Percentiles rank a stretch among this genome's conserved stretches.
Conservation (phyloP, 2,329 filamentous ascomycete species). For the Phyllosticta citribraziliensis region DNA sequence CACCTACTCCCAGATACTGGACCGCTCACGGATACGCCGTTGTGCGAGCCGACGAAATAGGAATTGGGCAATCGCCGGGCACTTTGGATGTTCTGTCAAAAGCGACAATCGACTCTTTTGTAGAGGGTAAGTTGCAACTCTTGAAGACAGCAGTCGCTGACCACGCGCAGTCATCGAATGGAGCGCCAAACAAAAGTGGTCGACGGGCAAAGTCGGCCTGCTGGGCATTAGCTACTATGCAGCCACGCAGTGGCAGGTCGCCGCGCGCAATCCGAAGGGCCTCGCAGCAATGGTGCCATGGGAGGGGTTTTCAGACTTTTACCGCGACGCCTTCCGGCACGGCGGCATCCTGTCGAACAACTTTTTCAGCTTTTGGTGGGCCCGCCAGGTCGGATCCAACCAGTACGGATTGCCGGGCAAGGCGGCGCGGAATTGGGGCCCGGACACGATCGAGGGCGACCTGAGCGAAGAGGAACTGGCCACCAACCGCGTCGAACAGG, state of each 20-base stretch:
- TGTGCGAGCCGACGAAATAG: conserved; percentile 44
- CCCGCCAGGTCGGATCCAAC: conserved; percentile 55
- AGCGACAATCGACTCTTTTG: conserved; percentile 40
- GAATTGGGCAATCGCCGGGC: conserved; percentile 38
- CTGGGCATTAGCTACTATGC: conserved; percentile 42
- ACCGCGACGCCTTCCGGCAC: conserved; percentile 49
- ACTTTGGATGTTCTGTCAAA: conserved; percentile 41
- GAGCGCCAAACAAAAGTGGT: conserved; percentile 40
- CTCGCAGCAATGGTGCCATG: conserved; percentile 40
- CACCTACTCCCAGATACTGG: conserved; percentile 49
- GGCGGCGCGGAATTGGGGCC: conserved; percentile 44
- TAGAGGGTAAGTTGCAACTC: conserved; percentile 19
- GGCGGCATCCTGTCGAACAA: conserved; percentile 51
- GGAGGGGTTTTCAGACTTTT: conserved; percentile 48
- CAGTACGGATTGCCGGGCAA: conserved; percentile 54
- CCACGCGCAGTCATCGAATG: conserved; percentile 35
- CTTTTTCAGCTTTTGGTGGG: conserved; percentile 55
- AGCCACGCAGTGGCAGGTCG: conserved; percentile 41
- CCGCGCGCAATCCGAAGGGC: conserved; percentile 31
- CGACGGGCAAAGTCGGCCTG: conserved; percentile 39
- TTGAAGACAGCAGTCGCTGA: not conserved
- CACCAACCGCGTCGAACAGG: conserved; percentile 35
- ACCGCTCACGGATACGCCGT: conserved; percentile 45
- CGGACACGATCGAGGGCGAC: conserved; percentile 49
- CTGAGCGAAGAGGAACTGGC: conserved; percentile 43